Percentiles rank a stretch among this genome's conserved stretches.
phyloP scores from a whole-genome alignment of 768 basidiomycete species.

The Terana coerulea region DNA sequence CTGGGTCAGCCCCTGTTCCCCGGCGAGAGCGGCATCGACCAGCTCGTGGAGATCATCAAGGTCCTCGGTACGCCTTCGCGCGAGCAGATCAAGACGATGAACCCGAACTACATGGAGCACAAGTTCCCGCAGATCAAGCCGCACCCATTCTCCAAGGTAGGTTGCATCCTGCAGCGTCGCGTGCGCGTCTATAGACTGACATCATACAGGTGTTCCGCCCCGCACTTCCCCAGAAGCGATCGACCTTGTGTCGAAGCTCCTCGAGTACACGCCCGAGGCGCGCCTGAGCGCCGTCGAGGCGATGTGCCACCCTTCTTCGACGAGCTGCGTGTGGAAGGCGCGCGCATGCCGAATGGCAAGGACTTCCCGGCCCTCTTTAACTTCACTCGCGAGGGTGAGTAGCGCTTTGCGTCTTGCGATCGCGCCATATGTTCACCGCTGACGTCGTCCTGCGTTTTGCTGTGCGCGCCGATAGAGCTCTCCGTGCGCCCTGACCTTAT shows the following conservation, averaged over 20 bases:
- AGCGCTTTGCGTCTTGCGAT: conserved; percentile 1
- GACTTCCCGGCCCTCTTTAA: conserved; percentile 94
- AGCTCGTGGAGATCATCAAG: conserved; percentile 99
- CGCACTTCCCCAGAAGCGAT: conserved; percentile 96
- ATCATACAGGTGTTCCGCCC: conserved; percentile 85
- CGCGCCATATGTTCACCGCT: conserved; percentile 1
- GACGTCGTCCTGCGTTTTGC: conserved; percentile 14
- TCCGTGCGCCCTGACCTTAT: conserved; percentile 95
- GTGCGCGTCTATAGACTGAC: conserved; percentile 5
- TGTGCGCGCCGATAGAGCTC: conserved; percentile 58
- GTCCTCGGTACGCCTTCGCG: conserved; percentile 97
- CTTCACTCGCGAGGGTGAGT: conserved; percentile 92
- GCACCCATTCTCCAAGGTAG: conserved; percentile 96
- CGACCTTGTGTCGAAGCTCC: conserved; percentile 87
- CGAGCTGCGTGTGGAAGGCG: conserved; percentile 86
- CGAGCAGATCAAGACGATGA: conserved; percentile 99
- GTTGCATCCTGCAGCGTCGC: conserved; percentile 16
- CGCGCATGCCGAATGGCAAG: conserved; percentile 95
- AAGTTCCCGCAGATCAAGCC: conserved; percentile 99
- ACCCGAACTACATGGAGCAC: conserved; percentile 99
- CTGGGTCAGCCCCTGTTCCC: conserved; percentile 98
- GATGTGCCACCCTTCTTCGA: conserved; percentile 98
- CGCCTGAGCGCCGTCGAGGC: conserved; percentile 87
- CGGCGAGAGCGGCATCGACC: conserved; percentile 98
- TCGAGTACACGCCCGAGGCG: conserved; percentile 97